phyloP scores from a whole-genome alignment of 2,329 filamentous ascomycete species.

The Fusarium pseudoanthophilum region DNA sequence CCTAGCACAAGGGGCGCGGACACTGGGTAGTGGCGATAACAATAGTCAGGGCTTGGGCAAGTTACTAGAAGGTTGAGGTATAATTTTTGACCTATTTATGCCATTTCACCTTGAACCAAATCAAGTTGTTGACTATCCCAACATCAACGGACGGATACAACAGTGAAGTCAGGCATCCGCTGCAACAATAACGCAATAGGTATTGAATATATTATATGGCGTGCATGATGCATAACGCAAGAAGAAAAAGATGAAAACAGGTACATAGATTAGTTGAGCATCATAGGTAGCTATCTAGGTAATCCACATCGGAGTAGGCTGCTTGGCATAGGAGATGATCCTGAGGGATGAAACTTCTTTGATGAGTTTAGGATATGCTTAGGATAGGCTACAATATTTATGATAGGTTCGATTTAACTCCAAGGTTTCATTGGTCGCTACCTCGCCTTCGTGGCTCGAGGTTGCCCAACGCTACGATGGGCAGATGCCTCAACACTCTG shows the following conservation, averaged over 20 bases:
- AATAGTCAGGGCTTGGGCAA: not conserved
- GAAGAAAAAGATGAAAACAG: not conserved
- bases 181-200: not conserved
- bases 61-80: not conserved
- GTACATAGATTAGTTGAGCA: not conserved
- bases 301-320: not conserved
- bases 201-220: not conserved
- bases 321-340: not conserved
- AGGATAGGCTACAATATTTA: not conserved
- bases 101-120: not conserved
- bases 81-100: not conserved
- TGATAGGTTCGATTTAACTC: not conserved
- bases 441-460: not conserved
- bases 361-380: not conserved
- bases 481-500: not conserved
- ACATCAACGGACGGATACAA: not conserved
- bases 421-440: not conserved
- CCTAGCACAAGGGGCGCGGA: conserved; percentile 11
- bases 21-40: not conserved
- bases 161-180: not conserved
- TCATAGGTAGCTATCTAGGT: not conserved
- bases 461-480: not conserved
- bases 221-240: not conserved
- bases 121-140: not conserved
- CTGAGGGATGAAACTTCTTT: not conserved